Percentiles rank a stretch among this genome's conserved stretches.
phyloP scores from a whole-genome alignment of 306 rosid genomes.

The Chamaecrista fasciculata region DNA sequence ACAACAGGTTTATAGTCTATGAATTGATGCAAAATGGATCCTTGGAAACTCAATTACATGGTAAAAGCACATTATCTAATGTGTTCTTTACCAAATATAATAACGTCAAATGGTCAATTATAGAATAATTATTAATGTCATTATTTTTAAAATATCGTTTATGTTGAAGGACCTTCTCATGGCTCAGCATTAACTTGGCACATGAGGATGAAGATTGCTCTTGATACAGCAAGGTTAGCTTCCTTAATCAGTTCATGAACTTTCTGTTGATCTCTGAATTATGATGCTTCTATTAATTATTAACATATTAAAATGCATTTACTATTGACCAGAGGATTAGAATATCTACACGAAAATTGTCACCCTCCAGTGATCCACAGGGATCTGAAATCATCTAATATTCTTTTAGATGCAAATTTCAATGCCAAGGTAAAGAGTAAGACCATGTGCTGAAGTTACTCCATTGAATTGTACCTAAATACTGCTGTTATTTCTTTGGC shows the following conservation, averaged over 20 bases:
- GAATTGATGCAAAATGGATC: constrained; percentile 96
- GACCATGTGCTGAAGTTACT: constrained; percentile 24
- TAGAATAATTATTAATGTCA: too few species aligned
- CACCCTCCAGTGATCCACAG: constrained; percentile 88
- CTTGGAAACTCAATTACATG: constrained; percentile 88
- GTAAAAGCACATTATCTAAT: constrained; percentile 36
- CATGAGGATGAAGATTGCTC: constrained; percentile 93
- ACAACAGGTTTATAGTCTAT: constrained; percentile 68
- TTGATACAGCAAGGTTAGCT: constrained; percentile 85
- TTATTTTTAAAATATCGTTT: constrained; percentile 4
- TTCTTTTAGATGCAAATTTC: constrained; percentile 93
- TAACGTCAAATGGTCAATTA: too few species aligned
- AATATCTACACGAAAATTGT: constrained; percentile 93
- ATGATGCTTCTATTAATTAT: constrained; percentile 22
- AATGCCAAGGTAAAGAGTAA: constrained; percentile 72
- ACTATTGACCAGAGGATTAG: constrained; percentile 78
- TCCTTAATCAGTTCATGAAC: constrained; percentile 19
- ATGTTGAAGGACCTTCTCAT: constrained; percentile 74
- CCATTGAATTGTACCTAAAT: neutral
- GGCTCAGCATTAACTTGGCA: constrained; percentile 88
- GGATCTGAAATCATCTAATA: constrained; percentile 99
- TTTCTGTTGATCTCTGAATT: neutral
- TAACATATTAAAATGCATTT: constrained; percentile 30
- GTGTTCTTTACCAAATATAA: too few species aligned
- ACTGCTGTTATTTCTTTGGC: neutral